phyloP scores from a whole-genome alignment of 345 rosid genomes.

The Raphanus sativus region DNA sequence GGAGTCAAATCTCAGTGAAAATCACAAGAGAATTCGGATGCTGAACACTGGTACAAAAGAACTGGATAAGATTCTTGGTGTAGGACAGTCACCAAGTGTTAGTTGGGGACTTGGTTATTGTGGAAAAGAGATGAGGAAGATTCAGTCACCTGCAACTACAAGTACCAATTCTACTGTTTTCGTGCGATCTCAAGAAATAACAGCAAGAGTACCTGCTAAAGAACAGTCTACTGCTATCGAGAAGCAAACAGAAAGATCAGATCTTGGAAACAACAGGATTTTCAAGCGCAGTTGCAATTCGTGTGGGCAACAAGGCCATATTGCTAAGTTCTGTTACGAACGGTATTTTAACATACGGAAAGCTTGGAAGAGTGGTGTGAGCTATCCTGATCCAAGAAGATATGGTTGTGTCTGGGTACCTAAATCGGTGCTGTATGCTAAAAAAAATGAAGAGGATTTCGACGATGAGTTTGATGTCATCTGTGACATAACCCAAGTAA shows the following conservation, averaged over 20 bases:
- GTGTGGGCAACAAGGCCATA: not conserved
- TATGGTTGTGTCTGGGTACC: not conserved
- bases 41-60: not conserved
- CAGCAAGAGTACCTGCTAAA: too few relatives aligned
- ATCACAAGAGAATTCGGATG: not conserved
- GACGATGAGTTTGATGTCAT: not conserved
- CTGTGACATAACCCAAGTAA: not conserved
- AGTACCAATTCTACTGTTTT: too few relatives aligned
- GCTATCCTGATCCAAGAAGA: not conserved
- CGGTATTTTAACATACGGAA: not conserved
- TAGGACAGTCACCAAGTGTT: not conserved
- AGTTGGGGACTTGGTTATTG: not conserved
- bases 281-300: not conserved
- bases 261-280: too few relatives aligned
- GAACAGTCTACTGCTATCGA: too few relatives aligned
- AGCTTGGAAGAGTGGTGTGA: not conserved
- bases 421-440: not conserved
- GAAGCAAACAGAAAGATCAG: too few relatives aligned
- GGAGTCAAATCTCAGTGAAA: not conserved
- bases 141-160: too few relatives aligned
- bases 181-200: too few relatives aligned
- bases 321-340: not conserved
- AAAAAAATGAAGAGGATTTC: not conserved
- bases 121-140: not conserved
- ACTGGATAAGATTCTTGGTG: not conserved